A percentile compares a stretch with the other conserved stretches of the same genome.
phyloP scores from a whole-genome alignment of 495 filamentous ascomycete species.

The Tuber umbilicatum region DNA sequence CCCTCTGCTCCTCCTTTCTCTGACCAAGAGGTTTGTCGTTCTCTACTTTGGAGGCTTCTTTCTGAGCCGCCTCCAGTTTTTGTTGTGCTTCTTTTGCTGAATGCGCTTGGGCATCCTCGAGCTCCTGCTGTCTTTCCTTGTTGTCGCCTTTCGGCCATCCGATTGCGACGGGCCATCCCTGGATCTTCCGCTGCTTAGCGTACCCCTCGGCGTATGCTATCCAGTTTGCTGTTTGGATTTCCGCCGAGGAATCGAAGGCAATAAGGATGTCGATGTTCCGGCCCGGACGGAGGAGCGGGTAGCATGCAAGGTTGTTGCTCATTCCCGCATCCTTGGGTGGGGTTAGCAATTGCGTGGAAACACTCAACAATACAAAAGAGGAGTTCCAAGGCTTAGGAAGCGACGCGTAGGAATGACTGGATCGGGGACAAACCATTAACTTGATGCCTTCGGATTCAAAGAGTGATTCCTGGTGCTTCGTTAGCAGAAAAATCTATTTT shows the following conservation, averaged over 20 bases:
- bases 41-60: conserved; percentile 45
- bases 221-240: conserved; percentile 86
- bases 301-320: conserved; percentile 94
- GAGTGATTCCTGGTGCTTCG: conserved; percentile 44
- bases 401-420: background rate
- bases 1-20: conserved; percentile 34
- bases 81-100: conserved; percentile 54
- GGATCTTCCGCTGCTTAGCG: conserved; percentile 75
- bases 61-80: conserved; percentile 59
- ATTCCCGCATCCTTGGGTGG: conserved; percentile 73
- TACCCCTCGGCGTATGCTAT: conserved; percentile 88
- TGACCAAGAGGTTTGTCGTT: conserved; percentile 23
- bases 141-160: conserved; percentile 71
- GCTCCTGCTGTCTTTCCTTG: conserved; percentile 52
- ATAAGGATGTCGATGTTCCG: conserved; percentile 86
- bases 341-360: conserved; percentile 2
- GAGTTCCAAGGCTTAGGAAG: background rate
- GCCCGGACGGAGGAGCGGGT: conserved; percentile 81
- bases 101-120: conserved; percentile 62
- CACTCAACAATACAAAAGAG: background rate
- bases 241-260: conserved; percentile 77
- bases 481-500: conserved; percentile 45
- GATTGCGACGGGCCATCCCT: conserved; percentile 85
- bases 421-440: conserved; percentile 55
- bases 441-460: conserved; percentile 64